Evolutionary conservation across 1,284 basidiomycete species (phyloP).

Genomic region (Spongispora temasekensis): DNA sequence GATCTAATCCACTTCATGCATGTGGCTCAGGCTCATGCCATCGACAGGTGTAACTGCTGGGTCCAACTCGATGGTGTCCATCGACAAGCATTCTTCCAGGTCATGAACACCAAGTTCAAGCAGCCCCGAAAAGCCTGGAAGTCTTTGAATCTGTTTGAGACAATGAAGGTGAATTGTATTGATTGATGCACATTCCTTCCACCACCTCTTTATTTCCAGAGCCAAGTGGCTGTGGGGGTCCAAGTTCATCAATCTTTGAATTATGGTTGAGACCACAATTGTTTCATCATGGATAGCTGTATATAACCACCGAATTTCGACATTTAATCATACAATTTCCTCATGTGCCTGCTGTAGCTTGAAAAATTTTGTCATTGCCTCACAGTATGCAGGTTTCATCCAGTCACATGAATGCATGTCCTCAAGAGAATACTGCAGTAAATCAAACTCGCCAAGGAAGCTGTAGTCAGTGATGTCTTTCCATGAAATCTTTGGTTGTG

Average conservation of each 20-base stretch:
- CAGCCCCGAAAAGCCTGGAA: background rate
- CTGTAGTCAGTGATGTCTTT: constrained; percentile 2
- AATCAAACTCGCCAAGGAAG: constrained; percentile 3
- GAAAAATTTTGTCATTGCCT: background rate
- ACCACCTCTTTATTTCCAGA: background rate
- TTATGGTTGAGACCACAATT: background rate
- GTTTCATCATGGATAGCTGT: background rate
- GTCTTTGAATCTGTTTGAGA: background rate
- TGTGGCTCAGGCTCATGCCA: background rate
- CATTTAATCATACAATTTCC: background rate
- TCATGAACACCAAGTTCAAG: background rate
- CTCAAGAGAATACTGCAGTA: background rate
- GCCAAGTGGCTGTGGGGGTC: background rate
- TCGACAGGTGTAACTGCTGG: background rate
- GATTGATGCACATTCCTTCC: background rate
- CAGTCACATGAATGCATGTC: background rate
- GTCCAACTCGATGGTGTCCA: background rate
- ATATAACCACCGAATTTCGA: background rate
- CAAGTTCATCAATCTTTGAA: background rate
- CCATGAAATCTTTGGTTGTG: constrained; percentile 1
- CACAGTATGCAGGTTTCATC: background rate
- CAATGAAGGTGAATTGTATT: background rate
- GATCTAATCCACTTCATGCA: background rate
- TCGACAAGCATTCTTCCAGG: too few species aligned
- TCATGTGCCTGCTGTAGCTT: background rate